phyloP scores from a whole-genome alignment of 352 stramenopile genomes.

The Globisporangium splendens region DNA sequence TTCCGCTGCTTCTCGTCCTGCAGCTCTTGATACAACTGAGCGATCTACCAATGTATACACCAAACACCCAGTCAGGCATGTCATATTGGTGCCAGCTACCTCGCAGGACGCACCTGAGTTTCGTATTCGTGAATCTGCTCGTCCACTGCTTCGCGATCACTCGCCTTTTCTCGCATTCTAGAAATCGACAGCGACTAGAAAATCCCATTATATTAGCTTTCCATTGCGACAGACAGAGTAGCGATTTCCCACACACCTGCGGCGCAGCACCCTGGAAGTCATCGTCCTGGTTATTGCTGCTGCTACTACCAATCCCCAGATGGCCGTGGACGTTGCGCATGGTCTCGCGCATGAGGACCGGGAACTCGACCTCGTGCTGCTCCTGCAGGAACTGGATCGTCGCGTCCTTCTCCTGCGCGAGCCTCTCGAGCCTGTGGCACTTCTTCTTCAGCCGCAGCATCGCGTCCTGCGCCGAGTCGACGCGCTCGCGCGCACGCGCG shows the following conservation, averaged over 20 bases:
- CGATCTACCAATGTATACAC: conserved; percentile 31
- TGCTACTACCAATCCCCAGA: conserved; percentile 9
- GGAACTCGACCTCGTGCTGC: conserved; percentile 46
- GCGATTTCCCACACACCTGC: too few species aligned
- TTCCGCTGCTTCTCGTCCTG: conserved; percentile 67
- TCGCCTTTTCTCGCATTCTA: conserved; percentile 28
- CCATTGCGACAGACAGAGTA: background rate
- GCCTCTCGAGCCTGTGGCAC: conserved; percentile 55
- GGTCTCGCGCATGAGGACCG: conserved; percentile 59
- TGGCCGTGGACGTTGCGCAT: conserved; percentile 50
- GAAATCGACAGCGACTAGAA: conserved; percentile 38
- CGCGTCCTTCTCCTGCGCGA: conserved; percentile 52
- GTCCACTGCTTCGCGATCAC: conserved; percentile 26
- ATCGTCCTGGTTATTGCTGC: conserved; percentile 21
- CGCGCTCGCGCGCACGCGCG: conserved; percentile 20
- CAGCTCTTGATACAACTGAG: conserved; percentile 64
- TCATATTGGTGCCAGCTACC: background rate
- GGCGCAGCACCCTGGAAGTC: background rate
- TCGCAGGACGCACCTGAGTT: conserved; percentile 32
- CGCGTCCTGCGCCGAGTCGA: conserved; percentile 36
- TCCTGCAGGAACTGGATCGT: conserved; percentile 48
- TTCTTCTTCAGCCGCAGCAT: conserved; percentile 45
- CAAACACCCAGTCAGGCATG: too few species aligned
- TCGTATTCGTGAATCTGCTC: conserved; percentile 70
- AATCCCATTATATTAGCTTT: background rate